These are phyloP conservation scores for Linderina pennispora DNA, from an alignment of 192 early-diverging fungal species.

Conservation along the genomic window DNA sequence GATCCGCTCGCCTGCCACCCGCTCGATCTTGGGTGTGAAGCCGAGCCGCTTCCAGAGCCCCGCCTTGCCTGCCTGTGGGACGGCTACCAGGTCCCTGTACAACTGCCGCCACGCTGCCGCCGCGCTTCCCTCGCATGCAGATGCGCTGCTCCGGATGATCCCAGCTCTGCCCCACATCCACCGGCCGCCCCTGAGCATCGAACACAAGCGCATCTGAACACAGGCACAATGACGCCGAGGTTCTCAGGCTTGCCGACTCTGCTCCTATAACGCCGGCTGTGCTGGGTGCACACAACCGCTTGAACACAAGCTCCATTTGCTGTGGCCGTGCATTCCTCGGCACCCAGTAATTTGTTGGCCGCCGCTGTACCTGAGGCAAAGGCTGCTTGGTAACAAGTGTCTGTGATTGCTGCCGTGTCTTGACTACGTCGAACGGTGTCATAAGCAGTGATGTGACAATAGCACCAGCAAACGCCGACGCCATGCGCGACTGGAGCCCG, in stretches of 20 bases:
- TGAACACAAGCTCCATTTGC: constrained; percentile 11
- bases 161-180: too few relatives aligned
- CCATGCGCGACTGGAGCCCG: constrained; percentile 48
- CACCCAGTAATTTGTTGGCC: constrained; percentile 16
- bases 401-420: constrained; percentile 24
- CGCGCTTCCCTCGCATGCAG: background rate
- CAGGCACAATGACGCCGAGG: constrained; percentile 17
- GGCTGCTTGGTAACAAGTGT: constrained; percentile 24
- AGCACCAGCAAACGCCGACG: constrained; percentile 80
- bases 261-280: background rate
- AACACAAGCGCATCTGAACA: constrained; percentile 3
- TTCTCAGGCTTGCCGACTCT: constrained; percentile 1
- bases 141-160: too few relatives aligned
- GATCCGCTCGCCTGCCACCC: background rate
- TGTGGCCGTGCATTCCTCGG: constrained; percentile 16
- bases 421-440: constrained; percentile 35
- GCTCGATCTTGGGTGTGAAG: background rate
- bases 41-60: constrained; percentile 14
- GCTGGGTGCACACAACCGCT: background rate
- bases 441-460: constrained; percentile 67
- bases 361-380: constrained; percentile 19
- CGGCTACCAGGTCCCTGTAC: constrained; percentile 18
- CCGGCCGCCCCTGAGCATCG: constrained; percentile 1
- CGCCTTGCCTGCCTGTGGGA: constrained; percentile 11
- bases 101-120: constrained; percentile 8